Evolutionary conservation across 1,139 yeast species (phyloP), one percentile per base, ranked within the genome.

Genomic region (Blastobotrys aristatus): DNA sequence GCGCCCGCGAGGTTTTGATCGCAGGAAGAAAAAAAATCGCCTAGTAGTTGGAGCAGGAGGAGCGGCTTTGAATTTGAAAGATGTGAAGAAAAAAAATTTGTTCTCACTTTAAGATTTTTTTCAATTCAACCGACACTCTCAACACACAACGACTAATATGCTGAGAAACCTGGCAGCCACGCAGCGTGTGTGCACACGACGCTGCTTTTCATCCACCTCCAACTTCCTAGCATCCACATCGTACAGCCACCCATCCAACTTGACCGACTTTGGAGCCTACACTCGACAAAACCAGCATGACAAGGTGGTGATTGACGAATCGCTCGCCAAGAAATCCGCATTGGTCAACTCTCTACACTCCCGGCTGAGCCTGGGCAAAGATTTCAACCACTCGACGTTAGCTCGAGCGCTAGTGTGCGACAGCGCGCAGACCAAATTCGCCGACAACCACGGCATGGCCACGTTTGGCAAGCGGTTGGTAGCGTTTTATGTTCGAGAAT

Each of bases 401-500:
- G 90, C 96, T 0, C 84, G 90, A 60, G 79, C 95, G 46, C 75
- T 92, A 57, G 84, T 82, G 26, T 78, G 84, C 69, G 65, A 69
- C 62, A 65, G 61, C 64, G 62, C 68, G 6, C 56, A 55, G 26
- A 51, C 60, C 20, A 76, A 79, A 30, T 74, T 75, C 53, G 83
- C 80, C 34, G 85, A 85, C 66, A 90, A 90, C 65, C 75, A 74
- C 51, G 94, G 95, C n/a, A 75, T 90, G 64, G 79, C 84, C 51
- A 76, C 80, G 16, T 80, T 90, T 61, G 98, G 98, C 47, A 80
- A 82, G 61, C 79, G 83, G 52, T 70, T 92, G 47, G 70, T 92
- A 53, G 79, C 84, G 27, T 88, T 82, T 65, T 84, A 87, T 61
- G 83, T 82, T 2, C 75, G 85, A 30, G 95, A 88, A 64, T 69